phyloP scores from a whole-genome alignment of 208 protist species.

The Leishmania guyanensis region DNA sequence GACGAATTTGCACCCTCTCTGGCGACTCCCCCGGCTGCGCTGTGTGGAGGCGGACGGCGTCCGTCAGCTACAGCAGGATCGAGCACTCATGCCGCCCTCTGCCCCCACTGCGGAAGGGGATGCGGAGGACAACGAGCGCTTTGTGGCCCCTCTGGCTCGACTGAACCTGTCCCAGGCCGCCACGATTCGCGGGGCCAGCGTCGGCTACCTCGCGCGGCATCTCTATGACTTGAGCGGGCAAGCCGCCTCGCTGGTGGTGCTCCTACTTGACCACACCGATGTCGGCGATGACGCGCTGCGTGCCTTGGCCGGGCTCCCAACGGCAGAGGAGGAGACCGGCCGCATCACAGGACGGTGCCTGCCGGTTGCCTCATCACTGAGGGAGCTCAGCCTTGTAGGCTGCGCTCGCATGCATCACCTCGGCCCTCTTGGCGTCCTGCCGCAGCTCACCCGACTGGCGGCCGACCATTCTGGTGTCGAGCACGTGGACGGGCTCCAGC shows the following conservation, averaged over 20 bases:
- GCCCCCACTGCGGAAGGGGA: not conserved
- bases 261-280: conserved; percentile 22
- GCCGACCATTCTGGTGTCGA: conserved; percentile 17
- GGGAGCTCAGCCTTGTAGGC: conserved; percentile 27
- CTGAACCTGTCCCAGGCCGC: conserved; percentile 21
- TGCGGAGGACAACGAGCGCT: not conserved
- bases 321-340: not conserved
- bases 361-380: conserved; percentile 2
- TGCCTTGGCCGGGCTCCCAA: conserved; percentile 10
- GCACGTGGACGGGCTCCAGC: conserved; percentile 26
- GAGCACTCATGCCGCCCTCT: conserved; percentile 6
- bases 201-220: conserved; percentile 10
- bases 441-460: conserved; percentile 19
- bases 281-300: conserved; percentile 15
- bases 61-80: conserved; percentile 4
- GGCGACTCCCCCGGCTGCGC: conserved; percentile 21
- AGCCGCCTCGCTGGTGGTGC: conserved; percentile 4
- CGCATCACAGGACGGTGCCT: not conserved
- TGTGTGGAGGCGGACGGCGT: conserved; percentile 26
- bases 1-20: conserved; percentile 16
- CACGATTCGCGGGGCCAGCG: conserved; percentile 11
- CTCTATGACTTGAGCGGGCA: conserved; percentile 4
- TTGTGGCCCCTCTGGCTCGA: conserved; percentile 14
- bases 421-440: conserved; percentile 24
- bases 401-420: conserved; percentile 26